Evolutionary conservation across 2,329 filamentous ascomycete species (phyloP).

Genomic region (Ceratocystis ficicola): DNA sequence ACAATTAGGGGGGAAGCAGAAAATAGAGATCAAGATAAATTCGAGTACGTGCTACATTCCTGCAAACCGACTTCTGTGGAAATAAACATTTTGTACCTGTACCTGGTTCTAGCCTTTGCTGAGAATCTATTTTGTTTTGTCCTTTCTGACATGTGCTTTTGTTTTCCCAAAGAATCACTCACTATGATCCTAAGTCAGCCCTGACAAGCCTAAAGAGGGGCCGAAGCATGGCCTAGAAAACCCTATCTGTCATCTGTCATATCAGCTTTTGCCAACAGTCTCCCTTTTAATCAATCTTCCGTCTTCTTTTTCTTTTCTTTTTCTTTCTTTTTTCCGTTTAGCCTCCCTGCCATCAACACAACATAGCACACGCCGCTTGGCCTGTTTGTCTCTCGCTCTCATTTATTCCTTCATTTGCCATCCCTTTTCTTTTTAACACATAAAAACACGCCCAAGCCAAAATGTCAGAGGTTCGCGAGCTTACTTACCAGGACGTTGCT

Average conservation of each 20-base stretch:
- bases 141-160: constrained; percentile 2
- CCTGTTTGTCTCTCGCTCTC: background rate
- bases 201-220: too few species aligned
- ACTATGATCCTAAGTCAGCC: background rate
- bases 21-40: background rate
- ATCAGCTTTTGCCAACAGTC: background rate
- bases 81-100: too few species aligned
- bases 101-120: background rate
- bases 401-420: constrained; percentile 9
- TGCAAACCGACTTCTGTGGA: too few species aligned
- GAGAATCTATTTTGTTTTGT: background rate
- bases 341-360: too few species aligned
- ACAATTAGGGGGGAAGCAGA: background rate
- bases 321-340: constrained; percentile 8
- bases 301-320: constrained; percentile 1
- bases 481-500: constrained; percentile 70
- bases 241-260: background rate
- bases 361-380: too few species aligned
- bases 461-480: constrained; percentile 34
- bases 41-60: too few species aligned
- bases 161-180: background rate
- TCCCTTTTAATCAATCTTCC: background rate
- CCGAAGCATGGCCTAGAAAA: background rate
- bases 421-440: constrained; percentile 17
- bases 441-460: constrained; percentile 22